These are phyloP conservation scores for Lentinula edodes DNA, from an alignment of 768 basidiomycete genomes.

Conservation along the genomic window DNA sequence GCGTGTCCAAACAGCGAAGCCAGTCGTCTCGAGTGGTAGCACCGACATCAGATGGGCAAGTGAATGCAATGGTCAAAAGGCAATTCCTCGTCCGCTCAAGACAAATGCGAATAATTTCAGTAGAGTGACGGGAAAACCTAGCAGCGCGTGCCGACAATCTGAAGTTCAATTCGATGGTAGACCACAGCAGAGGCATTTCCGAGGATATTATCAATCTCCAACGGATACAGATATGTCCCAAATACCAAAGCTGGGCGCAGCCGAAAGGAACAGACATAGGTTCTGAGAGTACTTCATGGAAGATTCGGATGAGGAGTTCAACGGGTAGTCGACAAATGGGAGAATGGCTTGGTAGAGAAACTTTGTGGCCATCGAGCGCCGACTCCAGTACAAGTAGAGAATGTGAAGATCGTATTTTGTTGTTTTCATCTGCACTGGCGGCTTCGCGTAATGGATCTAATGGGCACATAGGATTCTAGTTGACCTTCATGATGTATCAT, in stretches of 20 bases:
- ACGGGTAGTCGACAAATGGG: background rate
- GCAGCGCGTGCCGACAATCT: background rate
- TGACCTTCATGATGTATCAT: too few species aligned
- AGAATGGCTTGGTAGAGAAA: background rate
- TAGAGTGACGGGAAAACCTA: background rate
- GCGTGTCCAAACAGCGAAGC: background rate
- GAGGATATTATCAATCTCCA: background rate
- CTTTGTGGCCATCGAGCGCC: too few species aligned
- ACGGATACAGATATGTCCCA: background rate
- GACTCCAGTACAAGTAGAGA: too few species aligned
- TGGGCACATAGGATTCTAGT: too few species aligned
- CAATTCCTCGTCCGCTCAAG: background rate
- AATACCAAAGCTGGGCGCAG: background rate
- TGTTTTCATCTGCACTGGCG: too few species aligned
- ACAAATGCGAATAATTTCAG: background rate
- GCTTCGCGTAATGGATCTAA: too few species aligned
- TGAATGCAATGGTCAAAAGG: background rate
- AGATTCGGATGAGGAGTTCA: background rate
- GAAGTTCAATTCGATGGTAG: background rate
- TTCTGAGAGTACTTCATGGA: background rate
- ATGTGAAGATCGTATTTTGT: too few species aligned
- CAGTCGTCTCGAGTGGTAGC: background rate
- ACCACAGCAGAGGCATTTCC: background rate
- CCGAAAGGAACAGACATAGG: background rate
- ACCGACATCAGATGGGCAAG: background rate